Percentiles rank a stretch among this genome's conserved stretches.
phyloP scores from a whole-genome alignment of 352 stramenopile species.

The Phytopythium montanum region DNA sequence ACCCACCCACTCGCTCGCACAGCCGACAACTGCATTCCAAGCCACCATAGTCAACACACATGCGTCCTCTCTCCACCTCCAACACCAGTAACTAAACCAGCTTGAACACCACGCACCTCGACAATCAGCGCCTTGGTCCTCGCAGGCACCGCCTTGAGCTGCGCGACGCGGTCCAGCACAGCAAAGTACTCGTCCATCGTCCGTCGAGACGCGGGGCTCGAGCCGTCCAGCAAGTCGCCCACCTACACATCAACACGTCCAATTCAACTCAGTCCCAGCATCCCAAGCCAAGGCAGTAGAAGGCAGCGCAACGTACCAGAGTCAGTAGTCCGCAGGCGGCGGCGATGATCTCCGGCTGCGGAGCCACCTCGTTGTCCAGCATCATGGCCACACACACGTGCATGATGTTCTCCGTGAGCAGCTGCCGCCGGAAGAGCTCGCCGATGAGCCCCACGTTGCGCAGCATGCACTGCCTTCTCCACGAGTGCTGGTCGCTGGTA shows the following conservation, averaged over 20 bases:
- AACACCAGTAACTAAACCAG: neutral
- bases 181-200: slow-evolving; percentile 86
- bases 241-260: slow-evolving; percentile 28
- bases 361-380: slow-evolving; percentile 69
- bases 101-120: slow-evolving; percentile 31
- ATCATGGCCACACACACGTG: slow-evolving; percentile 84
- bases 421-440: slow-evolving; percentile 73
- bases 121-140: slow-evolving; percentile 42
- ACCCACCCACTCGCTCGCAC: slow-evolving; percentile 49
- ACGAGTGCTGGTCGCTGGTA: slow-evolving; percentile 39
- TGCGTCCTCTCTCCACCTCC: slow-evolving; percentile 4
- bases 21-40: slow-evolving; percentile 40
- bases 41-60: neutral
- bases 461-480: slow-evolving; percentile 73
- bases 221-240: slow-evolving; percentile 75
- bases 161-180: slow-evolving; percentile 50
- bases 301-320: slow-evolving; percentile 26
- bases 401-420: slow-evolving; percentile 84
- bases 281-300: neutral
- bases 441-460: slow-evolving; percentile 67
- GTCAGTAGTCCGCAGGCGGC: slow-evolving; percentile 60
- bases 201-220: slow-evolving; percentile 70
- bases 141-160: slow-evolving; percentile 28
- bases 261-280: neutral
- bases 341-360: slow-evolving; percentile 59